phyloP scores from a whole-genome alignment of 2,329 filamentous ascomycete species.

The Immersiporthe knoxdaviesiana region DNA sequence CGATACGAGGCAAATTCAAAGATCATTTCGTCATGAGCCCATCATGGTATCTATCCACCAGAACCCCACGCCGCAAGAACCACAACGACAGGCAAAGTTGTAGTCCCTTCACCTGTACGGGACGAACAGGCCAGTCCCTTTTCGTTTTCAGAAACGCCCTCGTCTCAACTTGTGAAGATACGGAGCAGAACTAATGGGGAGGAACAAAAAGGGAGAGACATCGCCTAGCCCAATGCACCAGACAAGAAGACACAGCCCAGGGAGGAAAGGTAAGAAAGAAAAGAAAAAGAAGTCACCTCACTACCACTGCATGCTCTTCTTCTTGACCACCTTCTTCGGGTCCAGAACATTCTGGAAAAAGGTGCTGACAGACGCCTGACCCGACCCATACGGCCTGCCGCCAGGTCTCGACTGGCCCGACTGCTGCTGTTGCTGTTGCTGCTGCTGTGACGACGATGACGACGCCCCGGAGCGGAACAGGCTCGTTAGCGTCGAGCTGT shows the following conservation, averaged over 20 bases:
- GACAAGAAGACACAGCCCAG: not conserved
- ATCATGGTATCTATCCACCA: slow-evolving; percentile 16
- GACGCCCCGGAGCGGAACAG: slow-evolving; percentile 37
- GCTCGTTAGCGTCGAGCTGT: slow-evolving; percentile 31
- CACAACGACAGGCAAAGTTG: not conserved
- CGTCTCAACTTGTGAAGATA: not conserved
- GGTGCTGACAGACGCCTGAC: slow-evolving; percentile 32
- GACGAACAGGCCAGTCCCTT: not conserved
- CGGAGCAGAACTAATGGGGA: not conserved
- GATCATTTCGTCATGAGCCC: slow-evolving; percentile 3
- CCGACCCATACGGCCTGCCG: slow-evolving; percentile 31
- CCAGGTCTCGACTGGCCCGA: slow-evolving; percentile 30
- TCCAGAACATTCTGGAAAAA: slow-evolving; percentile 34
- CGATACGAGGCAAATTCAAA: not conserved
- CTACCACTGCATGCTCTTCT: slow-evolving; percentile 41
- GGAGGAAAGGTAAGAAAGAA: not conserved
- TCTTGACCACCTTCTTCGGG: slow-evolving; percentile 39
- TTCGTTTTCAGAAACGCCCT: not conserved
- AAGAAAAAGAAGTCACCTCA: not conserved
- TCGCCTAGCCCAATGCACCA: not conserved
- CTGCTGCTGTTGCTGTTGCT: slow-evolving; percentile 29
- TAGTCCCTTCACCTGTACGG: not conserved
- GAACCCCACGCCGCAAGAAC: no score
- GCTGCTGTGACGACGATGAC: slow-evolving; percentile 31
- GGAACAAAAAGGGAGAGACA: not conserved